These are phyloP conservation scores for Pichia californica DNA, from an alignment of 805 yeast species.

Conservation along the genomic window DNA sequence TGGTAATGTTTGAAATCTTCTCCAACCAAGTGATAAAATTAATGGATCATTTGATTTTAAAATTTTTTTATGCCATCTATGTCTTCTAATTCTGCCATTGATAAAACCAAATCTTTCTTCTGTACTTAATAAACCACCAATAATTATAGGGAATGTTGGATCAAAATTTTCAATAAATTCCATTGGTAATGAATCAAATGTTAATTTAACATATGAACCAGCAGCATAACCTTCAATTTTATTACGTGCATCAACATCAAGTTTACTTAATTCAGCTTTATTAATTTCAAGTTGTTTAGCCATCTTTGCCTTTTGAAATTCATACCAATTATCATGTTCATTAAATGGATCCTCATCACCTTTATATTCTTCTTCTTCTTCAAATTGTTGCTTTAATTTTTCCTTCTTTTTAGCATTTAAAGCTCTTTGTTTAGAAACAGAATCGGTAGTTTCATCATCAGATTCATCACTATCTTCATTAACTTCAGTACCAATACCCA, in stretches of 20 bases:
- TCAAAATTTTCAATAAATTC: conserved; percentile 85
- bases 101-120: conserved; percentile 90
- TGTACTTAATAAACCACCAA: conserved; percentile 87
- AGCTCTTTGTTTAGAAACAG: conserved; percentile 53
- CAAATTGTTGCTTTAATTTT: conserved; percentile 81
- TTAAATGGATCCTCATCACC: conserved; percentile 61
- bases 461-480: conserved; percentile 31
- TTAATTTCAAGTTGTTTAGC: conserved; percentile 94
- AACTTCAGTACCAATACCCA: conserved; percentile 27
- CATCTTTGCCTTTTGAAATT: conserved; percentile 92
- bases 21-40: conserved; percentile 92
- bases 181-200: conserved; percentile 76
- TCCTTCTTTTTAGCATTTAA: conserved; percentile 87
- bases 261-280: conserved; percentile 63
- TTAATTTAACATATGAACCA: conserved; percentile 88
- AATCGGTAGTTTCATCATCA: conserved; percentile 38
- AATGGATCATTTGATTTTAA: conserved; percentile 93
- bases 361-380: conserved; percentile 71
- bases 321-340: conserved; percentile 96
- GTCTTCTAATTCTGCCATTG: conserved; percentile 93
- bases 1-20: conserved; percentile 96
- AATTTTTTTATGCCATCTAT: conserved; percentile 97
- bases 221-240: conserved; percentile 88
- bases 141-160: conserved; percentile 75
- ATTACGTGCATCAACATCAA: conserved; percentile 72